Base-by-base conservation (phyloP, 169 alveolate species). In the Perkinsus chesapeaki region DNA sequence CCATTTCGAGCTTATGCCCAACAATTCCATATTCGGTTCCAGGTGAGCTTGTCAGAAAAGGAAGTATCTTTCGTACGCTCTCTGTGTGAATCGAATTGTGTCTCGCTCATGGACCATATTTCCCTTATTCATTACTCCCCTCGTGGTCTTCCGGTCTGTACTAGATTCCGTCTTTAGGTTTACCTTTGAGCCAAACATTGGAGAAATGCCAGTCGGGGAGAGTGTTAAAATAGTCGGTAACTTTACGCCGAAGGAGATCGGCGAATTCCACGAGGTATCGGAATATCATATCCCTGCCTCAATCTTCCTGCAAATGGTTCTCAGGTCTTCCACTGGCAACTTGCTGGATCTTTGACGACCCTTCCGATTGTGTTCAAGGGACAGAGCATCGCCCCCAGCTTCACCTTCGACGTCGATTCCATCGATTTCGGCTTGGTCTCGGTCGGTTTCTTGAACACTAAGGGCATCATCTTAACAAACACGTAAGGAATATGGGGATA, bases 361-460 rank as follows among this genome's bases (percentile, higher is more conserved):
- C 96, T 97, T 23, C 95, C 98, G n/a, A 94, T 97, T 39, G 94
- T 96, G 39, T 96, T 97, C 92, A 97, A 97, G 95, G 99, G 99
- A 0, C 98, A 97, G 94, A 98, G 97, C 0, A 97, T 97, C 27
- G 98, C 99, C n/a, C 99, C 99, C 7, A 96, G 98, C 37, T 97
- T 98, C 94, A 96, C 96, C 92, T 97, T 97, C 94, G 98, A 98
- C 94, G 97, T 96, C 73, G 98, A 97, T 91, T 95, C 97, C 91
- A 97, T 98, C 73, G 97, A 97, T 92, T 98, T 98, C 93, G 99
- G 98, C 34, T 94, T 96, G 93, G 99, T 98, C 34, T 96, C 98
- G 36, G 97, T 97, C 94, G 98, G 98, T 73, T 98, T 98, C 95
- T 97, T 97, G 92, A 97, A 96, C 93, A 96, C 96, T 91, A 97